Base-by-base conservation (phyloP, 2,329 filamentous ascomycete genomes). In the Ilyonectria robusta region DNA sequence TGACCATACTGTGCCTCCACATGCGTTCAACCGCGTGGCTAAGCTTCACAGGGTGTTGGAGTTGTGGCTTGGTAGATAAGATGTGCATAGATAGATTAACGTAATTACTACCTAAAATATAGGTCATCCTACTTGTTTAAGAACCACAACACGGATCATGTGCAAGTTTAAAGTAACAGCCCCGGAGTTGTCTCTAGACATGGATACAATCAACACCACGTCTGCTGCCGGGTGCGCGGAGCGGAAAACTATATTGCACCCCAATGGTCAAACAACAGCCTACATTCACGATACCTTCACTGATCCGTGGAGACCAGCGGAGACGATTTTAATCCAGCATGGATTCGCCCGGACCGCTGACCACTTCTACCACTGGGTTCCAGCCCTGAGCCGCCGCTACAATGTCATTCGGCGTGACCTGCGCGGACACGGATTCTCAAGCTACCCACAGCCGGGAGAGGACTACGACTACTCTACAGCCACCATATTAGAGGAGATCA, bases 301-400 rank as follows among this genome's bases (percentile, higher is more conserved):
- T 9, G 65, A 67, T 21, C 65, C 65, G 1, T 67, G 65, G 65
- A 26, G 15, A 4, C 50, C 60, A 6, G 58, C 63, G 5, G 63
- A 66, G 51, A 66, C 58, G 2, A 62, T 66, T 3, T 42, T 66
- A 3, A 31, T 66, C 8, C 63, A 66, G 53, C 63, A 61, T 11
- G 63, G 63, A 2, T 66, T 66, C 29, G 63, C 21, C 1, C 33
- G 63, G 2, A 66, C 57, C 9, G 56, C 65, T n/a, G 65, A 67
- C 4, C 65, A 67, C 4, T 65, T 67, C 21, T 67, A 65, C 29
- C 56, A 65, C 21, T 67, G 65, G 61, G 46, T 67, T 2, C 56
- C 65, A 4, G 51, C 56, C 0, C 42, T 67, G 11, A 51, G 56
- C 2, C 65, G 61, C 1, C 56, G 23, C 4, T 67, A 65, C 56